Evolutionary conservation across 176 grass and related monocot species (phyloP).

Genomic region (Sorghum bicolor): DNA sequence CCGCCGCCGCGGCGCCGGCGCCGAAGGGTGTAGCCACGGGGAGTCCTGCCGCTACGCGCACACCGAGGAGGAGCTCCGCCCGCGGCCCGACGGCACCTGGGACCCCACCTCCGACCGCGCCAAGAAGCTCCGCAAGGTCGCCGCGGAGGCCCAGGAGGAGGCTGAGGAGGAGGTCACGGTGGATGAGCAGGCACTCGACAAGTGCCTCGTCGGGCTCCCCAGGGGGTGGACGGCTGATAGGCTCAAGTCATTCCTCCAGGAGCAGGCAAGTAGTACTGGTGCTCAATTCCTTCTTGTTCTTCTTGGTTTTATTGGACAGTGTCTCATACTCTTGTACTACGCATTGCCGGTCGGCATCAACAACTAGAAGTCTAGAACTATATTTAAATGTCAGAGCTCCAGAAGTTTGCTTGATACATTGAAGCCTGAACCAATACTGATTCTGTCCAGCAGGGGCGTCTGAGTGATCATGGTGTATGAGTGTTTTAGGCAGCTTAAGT

Average conservation of each 20-base stretch:
- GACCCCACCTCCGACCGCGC: constrained; percentile 77
- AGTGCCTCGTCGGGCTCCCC: constrained; percentile 79
- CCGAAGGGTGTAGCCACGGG: constrained; percentile 70
- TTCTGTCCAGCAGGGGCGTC: background rate
- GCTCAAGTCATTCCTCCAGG: constrained; percentile 70
- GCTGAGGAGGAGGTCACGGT: constrained; percentile 46
- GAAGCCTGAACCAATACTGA: background rate
- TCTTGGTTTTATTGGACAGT: background rate
- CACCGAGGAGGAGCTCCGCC: constrained; percentile 81
- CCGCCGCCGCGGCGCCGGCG: constrained; percentile 36
- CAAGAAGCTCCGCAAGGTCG: constrained; percentile 49
- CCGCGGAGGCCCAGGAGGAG: constrained; percentile 10
- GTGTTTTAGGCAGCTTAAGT: background rate
- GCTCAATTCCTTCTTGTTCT: background rate
- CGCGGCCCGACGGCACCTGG: constrained; percentile 74
- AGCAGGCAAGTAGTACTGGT: constrained; percentile 42
- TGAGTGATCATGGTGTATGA: background rate
- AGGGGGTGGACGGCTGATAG: constrained; percentile 58
- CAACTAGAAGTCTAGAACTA: background rate
- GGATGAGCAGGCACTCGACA: constrained; percentile 52
- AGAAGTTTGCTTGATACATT: background rate
- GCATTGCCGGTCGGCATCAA: background rate
- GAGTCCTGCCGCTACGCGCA: constrained; percentile 80
- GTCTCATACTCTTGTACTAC: background rate
- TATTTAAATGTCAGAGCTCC: background rate